Base-by-base conservation (phyloP, 73 alveolate species). In the Chromera velia region DNA sequence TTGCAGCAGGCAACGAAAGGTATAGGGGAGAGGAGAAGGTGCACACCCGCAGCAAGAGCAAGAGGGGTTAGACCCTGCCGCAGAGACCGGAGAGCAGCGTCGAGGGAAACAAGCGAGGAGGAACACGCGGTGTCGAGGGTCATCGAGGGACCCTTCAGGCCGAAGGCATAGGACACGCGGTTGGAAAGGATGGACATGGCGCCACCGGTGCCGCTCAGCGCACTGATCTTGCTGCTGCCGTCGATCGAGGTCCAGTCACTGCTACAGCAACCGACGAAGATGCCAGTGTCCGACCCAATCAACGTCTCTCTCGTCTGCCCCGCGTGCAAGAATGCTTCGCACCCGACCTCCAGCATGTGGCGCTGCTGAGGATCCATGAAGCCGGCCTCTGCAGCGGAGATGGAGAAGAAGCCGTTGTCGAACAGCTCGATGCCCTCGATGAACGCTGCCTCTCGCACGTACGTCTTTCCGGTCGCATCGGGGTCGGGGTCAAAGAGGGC, bases 141-240 rank as follows among this genome's bases (percentile, higher is more conserved):
- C 30, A 55, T 67, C 71, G 67, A 40, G 22, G 84, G 84, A 19
- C 84, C 84, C 19, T 71, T 48, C 70, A 76, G 22, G 72, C 76
- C 76, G 28, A 76, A 76, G 32, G 31, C 49, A 30, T 66, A 67
- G 32, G 80, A 68, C 17, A 74, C 64, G 10, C 85, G 85, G 46
- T 78, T 78, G 46, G 85, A 34, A 45, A 77, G 67, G 79, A 78
- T 78, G 85, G 85, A 78, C 1, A 79, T 79, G 9, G 85, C 55
- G 45, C 67, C 69, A 26, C 85, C 85, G 6, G 85, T 78, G 28
- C 81, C 81, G 73, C 73, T 66, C 40, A 26, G 0, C 0, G 24
- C 0, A 24, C 73, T 29, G 30, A 66, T 10, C 30, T 24, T 19
- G 34, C 40, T 66, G 1, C 9, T 32, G 13, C 13, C 18, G 29